phyloP scores from a whole-genome alignment of 2,329 filamentous ascomycete species.

The Arachnopeziza araneosa region DNA sequence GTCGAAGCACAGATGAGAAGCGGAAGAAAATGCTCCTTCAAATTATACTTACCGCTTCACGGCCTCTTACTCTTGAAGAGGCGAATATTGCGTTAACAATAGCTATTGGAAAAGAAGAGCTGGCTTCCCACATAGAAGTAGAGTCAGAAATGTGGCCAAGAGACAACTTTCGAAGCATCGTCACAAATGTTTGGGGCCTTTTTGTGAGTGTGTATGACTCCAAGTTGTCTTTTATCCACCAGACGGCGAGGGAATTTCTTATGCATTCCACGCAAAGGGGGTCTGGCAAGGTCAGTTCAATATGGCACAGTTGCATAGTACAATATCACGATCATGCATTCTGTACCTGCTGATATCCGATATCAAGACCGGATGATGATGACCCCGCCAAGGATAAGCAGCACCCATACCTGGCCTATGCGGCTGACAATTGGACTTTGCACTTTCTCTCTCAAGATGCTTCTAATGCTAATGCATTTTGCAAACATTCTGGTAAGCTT shows the following conservation, averaged over 20 bases:
- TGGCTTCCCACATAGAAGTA: background rate
- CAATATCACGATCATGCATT: slow-evolving; percentile 6
- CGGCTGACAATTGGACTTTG: slow-evolving; percentile 4
- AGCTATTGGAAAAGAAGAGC: slow-evolving; percentile 1
- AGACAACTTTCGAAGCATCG: slow-evolving; percentile 1
- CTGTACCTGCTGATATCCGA: slow-evolving; percentile 2
- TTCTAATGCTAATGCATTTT: slow-evolving; percentile 1
- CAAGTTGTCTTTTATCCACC: slow-evolving; percentile 5
- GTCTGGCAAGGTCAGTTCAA: slow-evolving; percentile 4
- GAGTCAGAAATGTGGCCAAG: background rate
- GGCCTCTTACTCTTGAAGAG: slow-evolving; percentile 5
- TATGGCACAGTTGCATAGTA: slow-evolving; percentile 5
- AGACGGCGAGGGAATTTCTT: slow-evolving; percentile 6
- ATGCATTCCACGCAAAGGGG: background rate
- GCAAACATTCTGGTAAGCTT: background rate
- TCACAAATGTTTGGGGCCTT: slow-evolving; percentile 6
- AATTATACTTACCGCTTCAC: slow-evolving; percentile 5
- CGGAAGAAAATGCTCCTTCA: slow-evolving; percentile 1
- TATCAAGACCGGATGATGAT: background rate
- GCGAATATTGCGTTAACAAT: slow-evolving; percentile 3
- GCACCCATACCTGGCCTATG: slow-evolving; percentile 4
- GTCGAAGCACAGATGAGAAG: background rate
- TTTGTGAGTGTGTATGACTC: slow-evolving; percentile 3
- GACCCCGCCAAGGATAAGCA: background rate
- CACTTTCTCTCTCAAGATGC: slow-evolving; percentile 6